Evolutionary conservation across 805 yeast species (phyloP), one percentile per base, ranked within the genome.

Genomic region (Ogataea naganishii): DNA sequence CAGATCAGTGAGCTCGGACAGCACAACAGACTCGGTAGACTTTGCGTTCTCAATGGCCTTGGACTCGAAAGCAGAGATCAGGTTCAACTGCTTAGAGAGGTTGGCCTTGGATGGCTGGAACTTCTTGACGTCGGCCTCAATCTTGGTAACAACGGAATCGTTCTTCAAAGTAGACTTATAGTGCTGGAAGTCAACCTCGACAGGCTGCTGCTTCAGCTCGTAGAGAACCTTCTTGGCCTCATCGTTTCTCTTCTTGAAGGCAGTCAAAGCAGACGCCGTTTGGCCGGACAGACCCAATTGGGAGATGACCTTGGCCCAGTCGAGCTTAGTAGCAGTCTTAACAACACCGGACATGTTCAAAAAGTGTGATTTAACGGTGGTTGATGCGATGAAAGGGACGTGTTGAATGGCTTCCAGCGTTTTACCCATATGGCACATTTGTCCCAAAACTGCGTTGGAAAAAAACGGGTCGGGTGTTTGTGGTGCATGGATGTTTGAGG

Each of bases 231-330:
- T 80, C 69, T 86, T 81, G 47, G 97, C 97, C 60, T 92, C 97
- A 54, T 92, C 98, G 62, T 86, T 80, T 75, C 98, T 84, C 83
- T 92, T 89, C 67, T 88, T 88, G 80, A 92, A 92, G 18, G 94
- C 73, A 31, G 92, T 75, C 58, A 92, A 69, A 25, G 95, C 75
- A 31, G 82, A 55, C 37, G 95, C 94, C 39, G 98, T 92, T 54
- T 78, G 65, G 40, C 98, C 98, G 38, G 95, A 75, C 55, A 92
- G 72, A 37, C 96, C 96, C 55, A 92, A 72, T 46, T 86, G 75
- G 45, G 88, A 65, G 57, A 83, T 73, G 56, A 92, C 77, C 66
- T 80, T 80, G 53, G 92, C 77, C 96, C 97, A 92, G 73, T 92
- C 94, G 61, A 89, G 68, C 68, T 86, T 89, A 53, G 81, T 67